Base-by-base conservation (phyloP, 2,329 filamentous ascomycete species). In the Sporothrix luriei region DNA sequence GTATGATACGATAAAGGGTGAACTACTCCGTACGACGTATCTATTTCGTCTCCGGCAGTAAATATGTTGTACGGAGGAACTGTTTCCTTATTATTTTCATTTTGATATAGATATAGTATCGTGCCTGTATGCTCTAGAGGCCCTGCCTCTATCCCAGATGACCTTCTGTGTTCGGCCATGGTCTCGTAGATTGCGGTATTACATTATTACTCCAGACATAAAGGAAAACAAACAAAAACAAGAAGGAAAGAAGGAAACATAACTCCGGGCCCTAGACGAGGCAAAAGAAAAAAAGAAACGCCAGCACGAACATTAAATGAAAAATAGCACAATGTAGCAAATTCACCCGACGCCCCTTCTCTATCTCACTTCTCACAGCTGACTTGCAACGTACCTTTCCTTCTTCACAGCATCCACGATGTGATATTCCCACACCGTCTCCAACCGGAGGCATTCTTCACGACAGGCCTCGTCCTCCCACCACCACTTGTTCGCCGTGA, bases 341-440 rank as follows among this genome's bases (percentile, higher is more conserved):
- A 54, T 19, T 33, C 16, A 24, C 48, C 24, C 9, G 4, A 24
- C 11, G 21, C 38, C 14, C 46, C n/a, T 26, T 16, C n/a, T 19
- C n/a, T 7, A 46, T 38, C 19, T 24, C 40, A 64, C 40, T 11
- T 5, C 40, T 43, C 40, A 43, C 57, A 57, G 48, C n/a, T 55
- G 49, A 19, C 61, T 66, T 7, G 51, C 38, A 1, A 59, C 68
- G 19, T 69, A 69, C 52, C 68, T 64, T 43, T 69, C 62, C 43
- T 69, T 69, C 74, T 86, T 88, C 38, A 87, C 80, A 1, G 84
- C 86, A 69, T 86, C 81, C 70, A 89, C 84, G 24, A 86, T 77
- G 66, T 82, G 82, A 74, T 87, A 88, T 72, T 88, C 84, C 85
- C 86, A 89, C 68, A 81, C 80, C 0, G 87, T 89, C 4, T 82